Base-by-base conservation (phyloP, 352 stramenopile genomes). In the Pythium rishiriense region DNA sequence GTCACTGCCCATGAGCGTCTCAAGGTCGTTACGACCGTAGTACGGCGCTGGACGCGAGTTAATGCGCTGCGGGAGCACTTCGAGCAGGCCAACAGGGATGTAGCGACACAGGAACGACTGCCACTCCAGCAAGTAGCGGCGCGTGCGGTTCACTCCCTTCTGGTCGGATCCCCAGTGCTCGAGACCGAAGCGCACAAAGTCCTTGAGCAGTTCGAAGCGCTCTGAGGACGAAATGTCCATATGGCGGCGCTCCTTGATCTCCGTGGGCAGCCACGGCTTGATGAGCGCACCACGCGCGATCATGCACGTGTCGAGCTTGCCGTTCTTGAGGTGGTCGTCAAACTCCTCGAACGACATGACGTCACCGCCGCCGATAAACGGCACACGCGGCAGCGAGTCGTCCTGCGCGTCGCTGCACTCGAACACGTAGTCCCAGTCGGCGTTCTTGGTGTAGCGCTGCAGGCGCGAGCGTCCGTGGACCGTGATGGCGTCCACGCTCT, bases 91-190 rank as follows among this genome's bases (percentile, higher is more conserved):
- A 1, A 99, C 92, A 31, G 98, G 98, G 56, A 99, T 97, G 85
- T 99, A 99, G 55, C 97, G 86, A 66, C 85, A 97, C 25, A 98
- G 75, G 70, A 99, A 99, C 17, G 95, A 99, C 50, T 99, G 82
- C 97, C 97, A 99, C 74, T 99, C 98, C 63, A 99, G 86, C 42
- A 99, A 69, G 74, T 99, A 99, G 2, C 98, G 87, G 4, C 98
- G 87, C 55, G 97, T 99, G 51, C 91, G 94, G 73, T 99, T 98
- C 57, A 99, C 93, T 25, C 98, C 98, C 76, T 98, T 97, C 56
- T 98, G 87, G 76, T 99, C 98, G 25, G 85, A 97, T 3, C 98
- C 98, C 97, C 97, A 99, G 80, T 99, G 97, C 67, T 99, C 97
- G 25, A 99, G 74, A 14, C 98, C 98, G 73, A 98, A 99, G 24